These are phyloP conservation scores for Leccinellum rugosiceps DNA, from an alignment of 768 basidiomycete genomes.

Conservation along the genomic window DNA sequence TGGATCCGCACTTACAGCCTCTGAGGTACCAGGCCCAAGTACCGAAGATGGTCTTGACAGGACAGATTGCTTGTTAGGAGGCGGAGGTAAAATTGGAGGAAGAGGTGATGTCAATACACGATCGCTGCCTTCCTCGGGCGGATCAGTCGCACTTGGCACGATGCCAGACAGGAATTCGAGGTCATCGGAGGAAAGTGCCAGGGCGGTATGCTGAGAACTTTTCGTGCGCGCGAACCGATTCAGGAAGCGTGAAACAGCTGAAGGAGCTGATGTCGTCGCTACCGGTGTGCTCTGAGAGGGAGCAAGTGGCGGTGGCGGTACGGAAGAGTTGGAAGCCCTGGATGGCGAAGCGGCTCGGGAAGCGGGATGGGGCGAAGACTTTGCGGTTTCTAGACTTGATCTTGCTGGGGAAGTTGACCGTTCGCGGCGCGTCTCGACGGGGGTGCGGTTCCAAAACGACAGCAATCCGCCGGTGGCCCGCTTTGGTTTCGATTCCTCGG, in stretches of 20 bases:
- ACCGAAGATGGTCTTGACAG: constrained; percentile 12
- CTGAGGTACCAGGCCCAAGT: background rate
- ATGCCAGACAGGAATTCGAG: constrained; percentile 75
- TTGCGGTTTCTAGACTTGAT: constrained; percentile 31
- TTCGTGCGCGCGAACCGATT: constrained; percentile 64
- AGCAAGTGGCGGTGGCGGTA: constrained; percentile 10
- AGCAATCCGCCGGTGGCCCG: constrained; percentile 57
- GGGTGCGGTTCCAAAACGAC: constrained; percentile 63
- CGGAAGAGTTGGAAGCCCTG: constrained; percentile 9
- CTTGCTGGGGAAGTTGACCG: constrained; percentile 24
- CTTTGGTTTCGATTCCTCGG: constrained; percentile 42
- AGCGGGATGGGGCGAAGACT: constrained; percentile 5
- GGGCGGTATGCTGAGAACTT: constrained; percentile 43
- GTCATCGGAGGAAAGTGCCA: constrained; percentile 77
- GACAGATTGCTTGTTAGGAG: constrained; percentile 30
- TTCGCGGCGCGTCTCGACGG: constrained; percentile 20
- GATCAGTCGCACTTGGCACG: constrained; percentile 53
- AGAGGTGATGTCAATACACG: constrained; percentile 38
- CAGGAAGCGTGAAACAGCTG: constrained; percentile 82
- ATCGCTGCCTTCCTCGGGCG: constrained; percentile 32
- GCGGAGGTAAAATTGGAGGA: constrained; percentile 43
- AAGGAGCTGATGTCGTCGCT: constrained; percentile 37
- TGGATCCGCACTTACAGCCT: background rate
- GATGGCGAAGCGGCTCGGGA: constrained; percentile 17
- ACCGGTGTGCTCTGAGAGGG: constrained; percentile 2